Percentiles rank a stretch among this genome's conserved stretches.
Conservation (phyloP, 176 grass and related monocot species). For the Oryza nivara region DNA sequence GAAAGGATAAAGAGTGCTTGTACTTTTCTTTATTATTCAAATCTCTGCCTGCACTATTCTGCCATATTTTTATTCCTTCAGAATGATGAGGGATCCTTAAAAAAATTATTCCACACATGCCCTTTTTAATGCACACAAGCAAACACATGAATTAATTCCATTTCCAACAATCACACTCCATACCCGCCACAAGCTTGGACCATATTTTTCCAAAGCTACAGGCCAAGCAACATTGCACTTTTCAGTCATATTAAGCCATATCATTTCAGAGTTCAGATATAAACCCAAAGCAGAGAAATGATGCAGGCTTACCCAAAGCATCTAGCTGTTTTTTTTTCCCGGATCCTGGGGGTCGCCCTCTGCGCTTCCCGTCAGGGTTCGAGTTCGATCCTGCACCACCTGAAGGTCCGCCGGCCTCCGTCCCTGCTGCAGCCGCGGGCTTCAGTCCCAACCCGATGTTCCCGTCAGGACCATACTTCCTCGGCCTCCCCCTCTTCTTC, state of each 20-base stretch:
- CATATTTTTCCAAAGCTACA: conserved; percentile 21
- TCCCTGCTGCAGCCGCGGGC: background rate
- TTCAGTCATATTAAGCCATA: background rate
- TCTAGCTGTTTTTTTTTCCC: conserved; percentile 91
- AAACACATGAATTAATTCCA: conserved; percentile 1
- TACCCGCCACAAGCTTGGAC: conserved; percentile 13
- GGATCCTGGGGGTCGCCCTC: conserved; percentile 75
- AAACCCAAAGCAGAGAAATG: conserved; percentile 8
- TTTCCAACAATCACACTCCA: conserved; percentile 6
- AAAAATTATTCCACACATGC: background rate
- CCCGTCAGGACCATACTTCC: conserved; percentile 90
- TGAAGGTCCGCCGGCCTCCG: conserved; percentile 41
- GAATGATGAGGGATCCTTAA: conserved; percentile 27
- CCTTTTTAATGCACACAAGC: background rate
- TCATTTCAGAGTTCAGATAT: conserved; percentile 7
- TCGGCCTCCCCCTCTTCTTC: conserved; percentile 97
- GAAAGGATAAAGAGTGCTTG: conserved; percentile 7
- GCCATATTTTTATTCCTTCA: conserved; percentile 21
- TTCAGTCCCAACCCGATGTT: conserved; percentile 52
- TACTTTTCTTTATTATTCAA: conserved; percentile 43
- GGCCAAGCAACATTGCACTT: background rate
- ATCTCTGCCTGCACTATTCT: conserved; percentile 10
- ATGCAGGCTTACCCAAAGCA: conserved; percentile 69
- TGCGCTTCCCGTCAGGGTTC: conserved; percentile 62
- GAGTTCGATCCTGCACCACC: conserved; percentile 60